Evolutionary conservation across 2,329 filamentous ascomycete genomes (phyloP), one percentile per base, ranked within the genome.

Genomic region (Pseudogymnoascus verrucosus): DNA sequence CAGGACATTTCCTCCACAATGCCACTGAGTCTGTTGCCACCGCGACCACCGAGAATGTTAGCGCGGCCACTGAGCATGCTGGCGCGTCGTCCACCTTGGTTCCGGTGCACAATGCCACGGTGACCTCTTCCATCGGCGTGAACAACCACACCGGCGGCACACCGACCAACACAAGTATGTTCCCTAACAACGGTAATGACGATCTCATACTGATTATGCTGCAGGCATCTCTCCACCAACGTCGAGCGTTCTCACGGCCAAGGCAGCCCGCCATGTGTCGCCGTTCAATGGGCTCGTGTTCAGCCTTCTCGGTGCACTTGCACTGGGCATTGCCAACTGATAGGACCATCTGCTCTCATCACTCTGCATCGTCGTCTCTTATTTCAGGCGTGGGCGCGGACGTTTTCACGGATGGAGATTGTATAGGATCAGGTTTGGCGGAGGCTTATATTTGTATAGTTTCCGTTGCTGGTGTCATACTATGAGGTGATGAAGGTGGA

Each of bases 361-460:
- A n/a, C 47, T 57, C 47, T 34, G 47, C 47, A 57, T 34, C 47
- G n/a, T 23, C 42, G 47, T 57, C 47, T 57, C 47, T 34, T 34
- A 57, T 57, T 57, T 57, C 47, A 57, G 47, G 47, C 47, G 14
- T 57, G 47, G n/a, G 10, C 26, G 26, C 26, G n/a, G n/a, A 19
- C 4, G 47, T 12, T 57, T 57, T 57, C 47, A 57, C 26, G 26
- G 47, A 57, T 31, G 47, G 47, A 16, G 26, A 57, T 34, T 57
- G 47, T 57, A 57, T 57, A 57, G 47, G 28, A 57, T 57, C 51
- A 57, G 51, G 51, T 34, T 34, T 57, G n/a, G 51, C 51, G 51
- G 51, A 57, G 51, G 51, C 51, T 57, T 10, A 57, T 57, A 57
- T 57, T 57, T 57, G 51, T 57, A 57, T 57, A 57, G 28, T 57